A percentile compares a stretch with the other conserved stretches of the same genome.
Evolutionary conservation across 2,329 filamentous ascomycete genomes (phyloP).

Genomic region (Coniella vitis): DNA sequence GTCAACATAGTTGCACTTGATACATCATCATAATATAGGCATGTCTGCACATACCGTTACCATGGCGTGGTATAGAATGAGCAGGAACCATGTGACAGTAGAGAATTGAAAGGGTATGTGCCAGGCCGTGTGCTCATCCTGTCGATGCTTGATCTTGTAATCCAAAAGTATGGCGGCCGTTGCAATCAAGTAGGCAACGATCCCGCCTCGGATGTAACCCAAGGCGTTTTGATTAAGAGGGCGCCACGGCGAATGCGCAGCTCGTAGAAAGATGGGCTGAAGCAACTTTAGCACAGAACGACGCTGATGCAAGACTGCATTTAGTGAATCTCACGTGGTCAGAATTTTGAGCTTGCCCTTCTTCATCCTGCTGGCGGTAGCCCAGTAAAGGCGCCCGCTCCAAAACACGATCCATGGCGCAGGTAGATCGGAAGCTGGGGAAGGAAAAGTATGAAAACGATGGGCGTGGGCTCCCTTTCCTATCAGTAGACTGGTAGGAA

Average conservation of each 20-base stretch:
- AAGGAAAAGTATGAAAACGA: slow-evolving; percentile 11
- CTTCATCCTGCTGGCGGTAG: slow-evolving; percentile 9
- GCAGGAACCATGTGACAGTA: slow-evolving; percentile 34
- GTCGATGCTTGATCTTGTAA: slow-evolving; percentile 35
- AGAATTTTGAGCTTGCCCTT: slow-evolving; percentile 7
- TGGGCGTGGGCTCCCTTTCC: slow-evolving; percentile 1
- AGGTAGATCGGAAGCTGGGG: slow-evolving; percentile 4
- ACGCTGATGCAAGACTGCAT: background rate
- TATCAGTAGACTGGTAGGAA: background rate
- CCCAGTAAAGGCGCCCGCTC: slow-evolving; percentile 18
- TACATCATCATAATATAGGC: no score
- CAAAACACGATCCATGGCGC: slow-evolving; percentile 16
- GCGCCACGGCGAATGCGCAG: slow-evolving; percentile 45
- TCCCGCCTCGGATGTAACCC: slow-evolving; percentile 34
- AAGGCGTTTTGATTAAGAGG: slow-evolving; percentile 39
- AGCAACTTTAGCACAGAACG: slow-evolving; percentile 12
- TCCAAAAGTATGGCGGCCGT: slow-evolving; percentile 35
- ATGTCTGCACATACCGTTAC: slow-evolving; percentile 34
- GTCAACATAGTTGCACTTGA: background rate
- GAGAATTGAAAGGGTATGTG: slow-evolving; percentile 44
- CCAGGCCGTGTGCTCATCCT: slow-evolving; percentile 33
- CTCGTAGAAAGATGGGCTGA: slow-evolving; percentile 45
- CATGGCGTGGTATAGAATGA: slow-evolving; percentile 39
- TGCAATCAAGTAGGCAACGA: slow-evolving; percentile 37
- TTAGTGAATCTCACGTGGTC: slow-evolving; percentile 24